Percentiles rank a stretch among this genome's conserved stretches.
These are phyloP conservation scores for Sordariomycetes sp. DNA, from an alignment of 2,329 filamentous ascomycete genomes.

Conservation along the genomic window DNA sequence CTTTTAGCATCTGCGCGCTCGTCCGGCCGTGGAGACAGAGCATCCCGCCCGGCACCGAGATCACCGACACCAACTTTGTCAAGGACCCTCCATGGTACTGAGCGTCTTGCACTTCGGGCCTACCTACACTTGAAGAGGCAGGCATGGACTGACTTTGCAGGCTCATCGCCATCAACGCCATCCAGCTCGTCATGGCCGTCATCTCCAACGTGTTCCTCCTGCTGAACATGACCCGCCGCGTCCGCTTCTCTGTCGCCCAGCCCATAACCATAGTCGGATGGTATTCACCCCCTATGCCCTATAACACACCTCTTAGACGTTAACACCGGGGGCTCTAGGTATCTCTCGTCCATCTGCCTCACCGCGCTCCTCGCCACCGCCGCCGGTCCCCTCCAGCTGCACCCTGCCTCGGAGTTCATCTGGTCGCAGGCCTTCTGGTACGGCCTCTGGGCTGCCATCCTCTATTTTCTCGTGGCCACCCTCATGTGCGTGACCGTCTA, in stretches of 20 bases:
- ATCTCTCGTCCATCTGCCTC: constrained; percentile 53
- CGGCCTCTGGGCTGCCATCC: constrained; percentile 64
- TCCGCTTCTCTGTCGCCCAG: constrained; percentile 73
- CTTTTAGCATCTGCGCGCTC: constrained; percentile 80
- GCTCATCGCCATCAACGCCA: constrained; percentile 65
- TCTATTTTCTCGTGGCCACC: constrained; percentile 71
- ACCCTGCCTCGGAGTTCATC: constrained; percentile 36
- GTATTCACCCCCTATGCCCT: constrained; percentile 28
- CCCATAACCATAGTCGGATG: constrained; percentile 77
- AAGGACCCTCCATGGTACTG: constrained; percentile 59
- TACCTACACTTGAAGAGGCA: background rate
- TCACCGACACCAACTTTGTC: constrained; percentile 35
- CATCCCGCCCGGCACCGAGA: constrained; percentile 31
- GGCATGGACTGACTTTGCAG: constrained; percentile 19
- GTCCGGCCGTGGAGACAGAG: constrained; percentile 66
- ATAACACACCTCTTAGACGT: too few relatives aligned
- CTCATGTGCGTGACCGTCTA: constrained; percentile 71
- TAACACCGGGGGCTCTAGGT: constrained; percentile 18
- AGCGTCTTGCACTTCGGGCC: background rate
- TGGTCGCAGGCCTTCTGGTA: constrained; percentile 83
- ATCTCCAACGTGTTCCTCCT: constrained; percentile 72
- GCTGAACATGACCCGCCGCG: constrained; percentile 72
- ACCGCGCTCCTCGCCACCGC: constrained; percentile 57
- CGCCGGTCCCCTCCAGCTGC: constrained; percentile 41
- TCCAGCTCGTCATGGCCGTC: constrained; percentile 66